phyloP scores from a whole-genome alignment of 176 grass and related monocot species.

The Hordeum marinum region DNA sequence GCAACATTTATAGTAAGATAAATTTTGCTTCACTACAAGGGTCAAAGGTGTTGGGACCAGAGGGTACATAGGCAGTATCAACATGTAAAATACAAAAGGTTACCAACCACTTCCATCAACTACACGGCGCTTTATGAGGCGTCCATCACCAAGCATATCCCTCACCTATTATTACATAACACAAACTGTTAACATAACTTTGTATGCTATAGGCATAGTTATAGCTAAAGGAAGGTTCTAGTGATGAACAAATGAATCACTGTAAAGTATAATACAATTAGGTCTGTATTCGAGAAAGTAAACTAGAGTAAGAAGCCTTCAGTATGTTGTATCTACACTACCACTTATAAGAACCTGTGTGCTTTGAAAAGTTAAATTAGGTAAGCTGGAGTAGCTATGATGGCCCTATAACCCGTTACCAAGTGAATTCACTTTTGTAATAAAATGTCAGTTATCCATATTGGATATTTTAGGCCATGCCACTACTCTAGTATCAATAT shows the following conservation, averaged over 20 bases:
- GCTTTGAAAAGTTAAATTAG: not conserved
- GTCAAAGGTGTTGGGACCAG: not conserved
- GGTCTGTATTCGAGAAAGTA: too few species aligned
- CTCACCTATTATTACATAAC: constrained; percentile 64
- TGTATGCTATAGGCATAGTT: not conserved
- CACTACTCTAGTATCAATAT: not conserved
- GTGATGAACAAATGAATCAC: not conserved
- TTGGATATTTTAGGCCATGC: not conserved
- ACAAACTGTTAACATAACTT: constrained; percentile 16
- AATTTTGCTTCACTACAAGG: too few species aligned
- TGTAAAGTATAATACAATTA: not conserved
- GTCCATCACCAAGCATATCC: constrained; percentile 98
- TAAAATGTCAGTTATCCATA: not conserved
- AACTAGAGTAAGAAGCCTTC: not conserved
- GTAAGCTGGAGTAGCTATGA: not conserved
- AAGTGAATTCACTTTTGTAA: not conserved
- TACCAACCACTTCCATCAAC: constrained; percentile 82
- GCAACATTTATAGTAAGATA: too few species aligned
- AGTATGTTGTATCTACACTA: not conserved
- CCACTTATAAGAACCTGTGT: not conserved
- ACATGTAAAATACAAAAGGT: constrained; percentile 18
- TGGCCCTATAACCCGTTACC: not conserved
- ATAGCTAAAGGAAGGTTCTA: not conserved
- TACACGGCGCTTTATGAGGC: constrained; percentile 92
- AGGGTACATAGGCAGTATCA: not conserved